A percentile compares a stretch with the other conserved stretches of the same genome.
These are phyloP conservation scores for Phoma sp. DNA, from an alignment of 2,329 filamentous ascomycete species.

Conservation along the genomic window DNA sequence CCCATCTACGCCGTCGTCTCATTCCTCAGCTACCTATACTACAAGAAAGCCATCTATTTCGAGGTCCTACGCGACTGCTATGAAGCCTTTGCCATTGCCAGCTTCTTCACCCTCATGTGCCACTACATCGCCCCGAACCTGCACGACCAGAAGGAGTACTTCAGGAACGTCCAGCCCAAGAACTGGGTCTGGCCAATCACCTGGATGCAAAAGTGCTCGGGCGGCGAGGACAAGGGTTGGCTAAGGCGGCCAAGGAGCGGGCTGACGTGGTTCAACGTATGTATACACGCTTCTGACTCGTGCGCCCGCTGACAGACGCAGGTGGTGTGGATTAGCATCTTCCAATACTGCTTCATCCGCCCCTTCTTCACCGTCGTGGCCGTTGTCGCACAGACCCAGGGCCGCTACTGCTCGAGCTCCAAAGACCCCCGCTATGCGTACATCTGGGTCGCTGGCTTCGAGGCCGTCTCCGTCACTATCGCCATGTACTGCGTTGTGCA, in stretches of 20 bases:
- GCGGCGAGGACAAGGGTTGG: constrained; percentile 68
- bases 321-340: constrained; percentile 80
- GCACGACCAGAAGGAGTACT: constrained; percentile 82
- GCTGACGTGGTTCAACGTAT: constrained; percentile 85
- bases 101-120: constrained; percentile 84
- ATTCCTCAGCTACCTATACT: constrained; percentile 75
- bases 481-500: constrained; percentile 91
- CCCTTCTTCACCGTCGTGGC: constrained; percentile 81
- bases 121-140: constrained; percentile 79
- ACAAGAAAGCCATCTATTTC: constrained; percentile 80
- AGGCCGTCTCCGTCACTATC: constrained; percentile 74
- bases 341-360: constrained; percentile 85
- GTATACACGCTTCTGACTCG: constrained; percentile 12
- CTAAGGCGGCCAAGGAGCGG: constrained; percentile 80
- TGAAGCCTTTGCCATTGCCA: constrained; percentile 85
- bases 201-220: constrained; percentile 73
- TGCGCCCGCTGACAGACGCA: constrained; percentile 37
- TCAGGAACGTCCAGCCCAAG: constrained; percentile 70
- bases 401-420: constrained; percentile 78
- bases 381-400: constrained; percentile 72
- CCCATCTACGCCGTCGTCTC: constrained; percentile 79
- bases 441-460: constrained; percentile 78
- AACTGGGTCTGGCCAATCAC: constrained; percentile 78
- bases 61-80: constrained; percentile 84
- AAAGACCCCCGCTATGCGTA: constrained; percentile 81